Base-by-base conservation (phyloP, 345 rosid genomes). In the Arabidopsis arenosa region DNA sequence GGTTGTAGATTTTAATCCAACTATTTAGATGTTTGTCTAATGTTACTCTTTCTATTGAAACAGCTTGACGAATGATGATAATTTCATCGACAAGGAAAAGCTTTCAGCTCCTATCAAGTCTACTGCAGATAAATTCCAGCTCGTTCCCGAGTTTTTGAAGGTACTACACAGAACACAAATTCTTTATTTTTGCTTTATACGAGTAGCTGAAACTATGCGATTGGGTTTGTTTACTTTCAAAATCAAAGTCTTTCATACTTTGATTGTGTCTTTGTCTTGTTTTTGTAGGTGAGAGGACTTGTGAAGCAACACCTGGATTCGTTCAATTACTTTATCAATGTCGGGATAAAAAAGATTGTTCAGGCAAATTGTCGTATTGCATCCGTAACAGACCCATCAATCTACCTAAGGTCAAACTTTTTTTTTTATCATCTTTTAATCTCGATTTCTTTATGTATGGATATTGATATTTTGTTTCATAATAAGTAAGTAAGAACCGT, bases 291-390 rank as follows among this genome's bases (percentile, higher is more conserved):
- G 49, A 84, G 95, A 78, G 98, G 98, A 59, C 80, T 92, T 64
- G 98, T 94, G 88, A 94, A 90, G 89, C 96, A 94, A 59, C 98
- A 90, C 64, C 63, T 94, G 73, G 96, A 92, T 81, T 94, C 98
- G 0, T 90, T 90, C 53, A 94, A 92, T 82, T 92, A 92, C 78
- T 92, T 94, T 60, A 80, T 90, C 18, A 83, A 90, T 68, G 78
- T 81, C 0, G 97, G 93, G 15, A 94, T 94, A 8, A 86, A 87
- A 77, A 94, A 92, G 85, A 91, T 94, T 64, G 93, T 90, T 36
- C 86, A 88, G 21, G 97, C 97, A 23, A 94, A 92, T 83, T 80
- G 79, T 70, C 83, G 68, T 5, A 86, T 94, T 40, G 83, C 73
- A 9, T 85, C 92, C 4, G 56, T 55, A 43, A 48, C 72, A 0